Conservation (phyloP, 768 basidiomycete species). For the Ramaria sp. region DNA sequence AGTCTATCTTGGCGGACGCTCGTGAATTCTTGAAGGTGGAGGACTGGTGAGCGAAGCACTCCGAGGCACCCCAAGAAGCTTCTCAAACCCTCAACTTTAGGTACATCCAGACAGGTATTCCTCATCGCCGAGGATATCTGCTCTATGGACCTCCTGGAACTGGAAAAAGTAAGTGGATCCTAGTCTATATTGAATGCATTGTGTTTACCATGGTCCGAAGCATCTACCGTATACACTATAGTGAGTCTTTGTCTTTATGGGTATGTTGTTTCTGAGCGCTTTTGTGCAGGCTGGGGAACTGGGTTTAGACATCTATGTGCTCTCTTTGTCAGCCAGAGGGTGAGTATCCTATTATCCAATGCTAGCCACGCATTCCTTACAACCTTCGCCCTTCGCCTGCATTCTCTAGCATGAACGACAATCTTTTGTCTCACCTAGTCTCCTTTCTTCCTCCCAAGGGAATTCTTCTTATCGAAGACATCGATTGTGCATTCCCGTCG, state of each 20-base stretch:
- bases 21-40: conserved; percentile 41
- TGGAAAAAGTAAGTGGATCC: conserved; percentile 35
- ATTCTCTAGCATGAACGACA: conserved; percentile 35
- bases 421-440: conserved; percentile 33
- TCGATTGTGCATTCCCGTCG: conserved; percentile 47
- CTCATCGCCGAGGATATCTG: conserved; percentile 45
- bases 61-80: background rate
- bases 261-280: background rate
- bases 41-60: conserved; percentile 33
- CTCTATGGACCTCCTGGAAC: conserved; percentile 52
- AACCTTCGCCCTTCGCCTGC: background rate
- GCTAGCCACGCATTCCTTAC: too few species aligned
- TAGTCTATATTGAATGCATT: background rate
- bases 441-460: conserved; percentile 38
- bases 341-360: too few species aligned
- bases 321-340: conserved; percentile 40
- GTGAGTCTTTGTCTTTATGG: conserved; percentile 16
- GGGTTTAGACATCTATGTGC: conserved; percentile 22
- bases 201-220: background rate
- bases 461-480: conserved; percentile 50
- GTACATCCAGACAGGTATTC: conserved; percentile 37
- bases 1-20: conserved; percentile 38
- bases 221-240: conserved; percentile 38
- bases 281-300: conserved; percentile 13
- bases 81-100: background rate